Evolutionary conservation across 768 basidiomycete species (phyloP).

Genomic region (Dioszegia hungarica): DNA sequence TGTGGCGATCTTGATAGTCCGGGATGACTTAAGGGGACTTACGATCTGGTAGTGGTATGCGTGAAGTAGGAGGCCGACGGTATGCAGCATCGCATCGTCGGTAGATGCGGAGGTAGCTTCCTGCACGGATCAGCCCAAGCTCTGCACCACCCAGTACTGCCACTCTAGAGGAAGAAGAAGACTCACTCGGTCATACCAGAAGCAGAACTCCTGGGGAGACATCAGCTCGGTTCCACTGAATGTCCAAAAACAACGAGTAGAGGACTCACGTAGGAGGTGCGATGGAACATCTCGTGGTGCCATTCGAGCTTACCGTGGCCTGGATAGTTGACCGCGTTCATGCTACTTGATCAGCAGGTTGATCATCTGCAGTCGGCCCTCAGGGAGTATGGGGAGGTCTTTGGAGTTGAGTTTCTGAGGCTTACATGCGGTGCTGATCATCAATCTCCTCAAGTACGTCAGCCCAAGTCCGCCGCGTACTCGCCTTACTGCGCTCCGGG

Average conservation of each 20-base stretch:
- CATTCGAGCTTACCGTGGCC: not conserved
- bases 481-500: no score
- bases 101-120: not conserved
- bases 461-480: not conserved
- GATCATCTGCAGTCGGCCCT: not conserved
- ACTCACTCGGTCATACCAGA: slow-evolving; percentile 13
- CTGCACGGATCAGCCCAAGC: not conserved
- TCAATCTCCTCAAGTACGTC: not conserved
- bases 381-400: no score
- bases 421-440: not conserved
- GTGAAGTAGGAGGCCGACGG: slow-evolving; percentile 1
- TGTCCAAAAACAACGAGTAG: no score
- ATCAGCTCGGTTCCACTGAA: not conserved
- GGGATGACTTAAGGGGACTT: not conserved
- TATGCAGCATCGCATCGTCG: not conserved
- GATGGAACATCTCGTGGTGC: not conserved
- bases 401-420: no score
- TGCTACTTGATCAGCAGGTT: not conserved
- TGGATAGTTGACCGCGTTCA: not conserved
- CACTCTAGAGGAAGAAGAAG: not conserved
- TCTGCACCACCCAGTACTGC: not conserved
- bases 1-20: not conserved
- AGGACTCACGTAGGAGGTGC: not conserved
- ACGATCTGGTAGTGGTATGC: slow-evolving; percentile 11
- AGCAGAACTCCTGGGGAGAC: slow-evolving; percentile 8